Percentiles rank a stretch among this genome's conserved stretches.
phyloP scores from a whole-genome alignment of 192 early-diverging fungal species.

The Coemansia sp. region DNA sequence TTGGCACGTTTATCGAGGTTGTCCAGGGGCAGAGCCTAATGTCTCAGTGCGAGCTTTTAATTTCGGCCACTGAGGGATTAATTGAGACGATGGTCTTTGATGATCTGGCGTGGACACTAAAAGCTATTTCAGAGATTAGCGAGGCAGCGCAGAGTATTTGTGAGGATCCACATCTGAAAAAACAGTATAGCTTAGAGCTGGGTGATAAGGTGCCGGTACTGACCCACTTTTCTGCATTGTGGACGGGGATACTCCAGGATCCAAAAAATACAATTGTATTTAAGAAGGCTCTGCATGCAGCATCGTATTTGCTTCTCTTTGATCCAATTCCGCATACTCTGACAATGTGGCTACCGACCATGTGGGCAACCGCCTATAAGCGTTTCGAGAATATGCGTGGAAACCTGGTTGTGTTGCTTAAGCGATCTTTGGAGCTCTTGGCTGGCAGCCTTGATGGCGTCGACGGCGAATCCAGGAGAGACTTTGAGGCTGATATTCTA shows the following conservation, averaged over 20 bases:
- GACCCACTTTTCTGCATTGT: conserved; percentile 26
- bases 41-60: conserved; percentile 34
- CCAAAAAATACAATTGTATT: conserved; percentile 36
- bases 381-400: conserved; percentile 23
- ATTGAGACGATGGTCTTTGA: conserved; percentile 42
- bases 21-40: conserved; percentile 27
- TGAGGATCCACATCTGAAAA: conserved; percentile 9
- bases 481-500: conserved; percentile 31
- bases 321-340: conserved; percentile 28
- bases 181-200: background rate
- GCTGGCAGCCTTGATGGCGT: conserved; percentile 17
- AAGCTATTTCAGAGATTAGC: conserved; percentile 20
- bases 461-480: conserved; percentile 16
- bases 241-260: conserved; percentile 30
- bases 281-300: conserved; percentile 27
- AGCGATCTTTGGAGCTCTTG: conserved; percentile 21
- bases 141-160: conserved; percentile 20
- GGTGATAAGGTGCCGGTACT: conserved; percentile 15
- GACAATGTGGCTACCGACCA: conserved; percentile 9
- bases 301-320: conserved; percentile 43
- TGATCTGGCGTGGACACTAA: conserved; percentile 22
- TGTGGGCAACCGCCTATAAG: conserved; percentile 17
- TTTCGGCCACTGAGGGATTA: conserved; percentile 29
- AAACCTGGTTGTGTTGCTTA: conserved; percentile 16
- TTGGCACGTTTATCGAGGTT: conserved; percentile 25